Conservation (phyloP, 2,329 filamentous ascomycete genomes). For the Rosellinia necatrix region DNA sequence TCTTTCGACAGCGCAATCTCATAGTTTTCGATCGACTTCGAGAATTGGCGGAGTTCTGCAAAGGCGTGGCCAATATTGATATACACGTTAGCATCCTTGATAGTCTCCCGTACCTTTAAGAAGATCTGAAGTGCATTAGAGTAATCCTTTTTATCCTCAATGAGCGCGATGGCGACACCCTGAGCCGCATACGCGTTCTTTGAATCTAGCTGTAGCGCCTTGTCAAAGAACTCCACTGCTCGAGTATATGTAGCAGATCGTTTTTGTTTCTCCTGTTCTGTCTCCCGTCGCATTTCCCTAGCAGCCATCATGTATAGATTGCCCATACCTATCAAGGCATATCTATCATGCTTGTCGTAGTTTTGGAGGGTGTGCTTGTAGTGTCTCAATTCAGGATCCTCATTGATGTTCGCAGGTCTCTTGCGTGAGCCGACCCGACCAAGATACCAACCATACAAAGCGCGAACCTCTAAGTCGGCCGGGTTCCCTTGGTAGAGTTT, state of each 20-base stretch:
- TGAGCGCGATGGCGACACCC: slow-evolving; percentile 89
- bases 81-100: slow-evolving; percentile 86
- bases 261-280: slow-evolving; percentile 89
- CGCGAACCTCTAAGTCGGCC: slow-evolving; percentile 86
- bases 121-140: slow-evolving; percentile 84
- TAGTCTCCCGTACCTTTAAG: slow-evolving; percentile 84
- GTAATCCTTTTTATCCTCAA: slow-evolving; percentile 92
- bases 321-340: slow-evolving; percentile 94
- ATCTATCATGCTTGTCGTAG: slow-evolving; percentile 97
- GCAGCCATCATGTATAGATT: slow-evolving; percentile 87
- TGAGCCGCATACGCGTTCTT: slow-evolving; percentile 97
- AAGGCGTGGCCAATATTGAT: slow-evolving; percentile 95
- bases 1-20: slow-evolving; percentile 83
- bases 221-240: slow-evolving; percentile 98
- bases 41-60: slow-evolving; percentile 86
- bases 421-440: slow-evolving; percentile 82
- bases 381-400: slow-evolving; percentile 90
- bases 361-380: slow-evolving; percentile 96
- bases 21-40: slow-evolving; percentile 92
- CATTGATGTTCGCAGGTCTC: slow-evolving; percentile 75
- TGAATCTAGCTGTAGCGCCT: slow-evolving; percentile 90
- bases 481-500: slow-evolving; percentile 85
- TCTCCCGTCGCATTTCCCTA: slow-evolving; percentile 90
- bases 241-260: slow-evolving; percentile 84
- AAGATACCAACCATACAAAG: slow-evolving; percentile 94